phyloP scores from a whole-genome alignment of 2,329 filamentous ascomycete species.

The Colletotrichum sansevieriae region DNA sequence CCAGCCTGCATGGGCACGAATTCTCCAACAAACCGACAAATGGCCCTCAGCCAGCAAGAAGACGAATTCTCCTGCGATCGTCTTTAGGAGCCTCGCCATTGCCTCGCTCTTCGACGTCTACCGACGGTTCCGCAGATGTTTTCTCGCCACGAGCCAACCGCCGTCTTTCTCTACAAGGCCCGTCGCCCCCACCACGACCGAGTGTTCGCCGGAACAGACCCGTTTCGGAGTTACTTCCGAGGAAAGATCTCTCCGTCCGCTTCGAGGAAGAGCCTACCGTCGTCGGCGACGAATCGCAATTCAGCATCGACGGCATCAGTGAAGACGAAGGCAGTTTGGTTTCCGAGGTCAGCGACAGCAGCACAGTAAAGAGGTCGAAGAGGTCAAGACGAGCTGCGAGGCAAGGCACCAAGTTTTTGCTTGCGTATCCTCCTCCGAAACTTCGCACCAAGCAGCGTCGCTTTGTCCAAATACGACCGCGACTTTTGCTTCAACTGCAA shows the following conservation, averaged over 20 bases:
- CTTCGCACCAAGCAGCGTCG: conserved; percentile 72
- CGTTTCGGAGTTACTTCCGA: conserved; percentile 55
- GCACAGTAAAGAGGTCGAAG: conserved; percentile 50
- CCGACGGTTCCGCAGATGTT: conserved; percentile 3
- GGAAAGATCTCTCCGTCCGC: conserved; percentile 59
- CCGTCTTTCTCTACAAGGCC: conserved; percentile 32
- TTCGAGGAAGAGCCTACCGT: conserved; percentile 58
- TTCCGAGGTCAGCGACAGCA: conserved; percentile 62
- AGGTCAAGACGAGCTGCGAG: conserved; percentile 51
- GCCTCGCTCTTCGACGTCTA: conserved; percentile 27
- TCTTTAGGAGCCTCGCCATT: conserved; percentile 49
- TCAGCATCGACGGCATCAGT: conserved; percentile 51
- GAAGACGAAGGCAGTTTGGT: conserved; percentile 64
- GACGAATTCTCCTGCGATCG: conserved; percentile 58
- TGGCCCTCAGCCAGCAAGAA: conserved; percentile 48
- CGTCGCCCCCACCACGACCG: conserved; percentile 30
- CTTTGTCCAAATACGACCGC: conserved; percentile 75
- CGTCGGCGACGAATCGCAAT: conserved; percentile 35
- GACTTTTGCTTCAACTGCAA: conserved; percentile 79
- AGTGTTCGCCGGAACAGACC: conserved; percentile 48
- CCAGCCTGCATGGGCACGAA: conserved; percentile 72
- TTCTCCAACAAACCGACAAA: conserved; percentile 59
- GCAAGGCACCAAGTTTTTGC: conserved; percentile 72
- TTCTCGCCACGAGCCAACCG: conserved; percentile 24
- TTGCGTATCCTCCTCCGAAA: conserved; percentile 76